Evolutionary conservation across 2,329 filamentous ascomycete genomes (phyloP), one percentile per base, ranked within the genome.

Genomic region (Stemphylium lycopersici): DNA sequence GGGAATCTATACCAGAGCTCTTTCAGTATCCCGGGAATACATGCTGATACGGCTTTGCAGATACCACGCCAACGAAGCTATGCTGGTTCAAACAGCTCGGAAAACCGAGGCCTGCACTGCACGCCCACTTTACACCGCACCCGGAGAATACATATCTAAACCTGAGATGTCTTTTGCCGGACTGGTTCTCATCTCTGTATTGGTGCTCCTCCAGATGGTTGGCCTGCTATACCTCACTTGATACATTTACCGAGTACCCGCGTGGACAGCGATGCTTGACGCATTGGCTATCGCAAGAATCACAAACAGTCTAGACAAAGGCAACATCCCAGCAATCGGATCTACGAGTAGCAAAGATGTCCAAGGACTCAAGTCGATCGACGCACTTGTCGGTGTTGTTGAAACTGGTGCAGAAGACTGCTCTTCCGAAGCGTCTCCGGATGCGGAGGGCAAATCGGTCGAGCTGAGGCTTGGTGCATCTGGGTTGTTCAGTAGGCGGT

Each of bases 201-300:
- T 59, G 1, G n/a, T 55, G 5, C 26, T 55, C n/a, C n/a, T 55
- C 8, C 45, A 59, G 13, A 18, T 53, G 12, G n/a, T 53, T 11
- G 56, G 52, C n/a, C 37, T 59, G 8, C 29, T 38, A 11, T 50
- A 44, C 37, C 48, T 59, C 3, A 33, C 37, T 11, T 51, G 42
- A 40, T 59, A 59, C 41, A 59, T 59, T 13, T 50, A 50, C 26
- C 24, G 38, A 7, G 52, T 55, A 10, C 58, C 57, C 7, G 52
- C 53, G 3, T 57, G 53, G 57, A 57, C 57, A 3, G 39, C n/a
- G 15, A 22, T 51, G 31, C 55, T 58, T 18, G 52, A 61, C 29
- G 44, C 52, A 7, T 15, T 58, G 7, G 48, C 58, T 3, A 33
- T 58, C 13, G 55, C 56, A 11, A 38, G 48, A 1, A 59, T 56